These are phyloP conservation scores for Ogataea paradorogensis DNA, from an alignment of 805 yeast species.

Conservation along the genomic window DNA sequence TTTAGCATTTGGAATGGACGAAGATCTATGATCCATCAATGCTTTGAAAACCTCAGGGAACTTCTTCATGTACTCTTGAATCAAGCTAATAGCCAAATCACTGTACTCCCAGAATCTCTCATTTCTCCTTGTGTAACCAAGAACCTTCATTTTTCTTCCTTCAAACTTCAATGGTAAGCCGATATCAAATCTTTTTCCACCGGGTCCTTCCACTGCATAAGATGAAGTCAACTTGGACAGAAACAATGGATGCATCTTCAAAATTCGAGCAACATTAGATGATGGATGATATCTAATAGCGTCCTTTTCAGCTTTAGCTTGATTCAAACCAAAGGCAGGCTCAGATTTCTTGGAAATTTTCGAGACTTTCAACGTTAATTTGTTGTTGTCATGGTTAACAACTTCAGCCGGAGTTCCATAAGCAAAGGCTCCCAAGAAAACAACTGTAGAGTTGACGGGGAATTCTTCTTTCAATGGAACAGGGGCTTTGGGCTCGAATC, in stretches of 20 bases:
- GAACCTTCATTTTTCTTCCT: conserved; percentile 71
- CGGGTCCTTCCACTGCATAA: conserved; percentile 54
- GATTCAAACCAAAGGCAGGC: conserved; percentile 60
- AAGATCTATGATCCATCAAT: conserved; percentile 24
- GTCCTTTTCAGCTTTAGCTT: conserved; percentile 55
- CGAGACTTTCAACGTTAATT: conserved; percentile 51
- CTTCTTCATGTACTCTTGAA: conserved; percentile 54
- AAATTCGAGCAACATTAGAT: conserved; percentile 54
- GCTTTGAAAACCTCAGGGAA: conserved; percentile 61
- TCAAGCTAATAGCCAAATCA: conserved; percentile 63
- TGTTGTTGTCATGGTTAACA: conserved; percentile 48
- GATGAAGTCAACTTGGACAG: conserved; percentile 77
- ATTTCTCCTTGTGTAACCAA: conserved; percentile 76
- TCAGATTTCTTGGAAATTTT: conserved; percentile 48
- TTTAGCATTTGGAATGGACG: conserved; percentile 36
- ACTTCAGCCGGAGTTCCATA: conserved; percentile 79
- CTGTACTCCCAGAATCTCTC: conserved; percentile 81
- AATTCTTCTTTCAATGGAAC: conserved; percentile 77
- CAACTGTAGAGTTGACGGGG: conserved; percentile 67
- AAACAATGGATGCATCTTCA: conserved; percentile 59
- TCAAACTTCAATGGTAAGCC: conserved; percentile 88
- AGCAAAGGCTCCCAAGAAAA: conserved; percentile 81
- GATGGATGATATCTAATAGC: conserved; percentile 63
- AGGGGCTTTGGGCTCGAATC: conserved; percentile 72
- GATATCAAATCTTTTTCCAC: conserved; percentile 56